These are phyloP conservation scores for Termitomyces sp. DNA, from an alignment of 768 basidiomycete species.

Conservation along the genomic window DNA sequence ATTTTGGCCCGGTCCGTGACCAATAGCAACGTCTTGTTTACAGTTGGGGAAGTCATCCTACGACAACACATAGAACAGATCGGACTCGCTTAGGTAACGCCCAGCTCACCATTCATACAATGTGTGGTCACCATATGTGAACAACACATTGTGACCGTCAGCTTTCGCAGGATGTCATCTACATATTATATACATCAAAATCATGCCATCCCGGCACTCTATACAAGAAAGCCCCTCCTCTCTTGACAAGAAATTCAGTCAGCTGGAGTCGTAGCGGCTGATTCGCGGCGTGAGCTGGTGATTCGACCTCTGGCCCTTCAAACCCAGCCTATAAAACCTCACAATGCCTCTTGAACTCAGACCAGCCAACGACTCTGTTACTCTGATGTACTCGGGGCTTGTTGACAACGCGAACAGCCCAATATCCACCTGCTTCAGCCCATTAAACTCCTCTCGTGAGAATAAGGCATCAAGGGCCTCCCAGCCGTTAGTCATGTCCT, in stretches of 20 bases:
- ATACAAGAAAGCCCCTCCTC: not conserved
- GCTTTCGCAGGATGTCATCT: not conserved
- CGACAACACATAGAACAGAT: slow-evolving; percentile 60
- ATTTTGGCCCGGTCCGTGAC: not conserved
- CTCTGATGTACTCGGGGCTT: slow-evolving; percentile 29
- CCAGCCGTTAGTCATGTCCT: slow-evolving; percentile 32
- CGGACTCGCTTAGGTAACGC: slow-evolving; percentile 34
- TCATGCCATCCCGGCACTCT: too few relatives aligned
- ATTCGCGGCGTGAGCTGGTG: slow-evolving; percentile 35
- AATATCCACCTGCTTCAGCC: slow-evolving; percentile 34
- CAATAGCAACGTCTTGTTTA: not conserved
- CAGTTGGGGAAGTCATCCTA: slow-evolving; percentile 67
- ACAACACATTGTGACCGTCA: not conserved
- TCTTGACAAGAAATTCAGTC: not conserved
- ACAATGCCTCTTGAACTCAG: slow-evolving; percentile 27
- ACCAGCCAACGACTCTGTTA: slow-evolving; percentile 29
- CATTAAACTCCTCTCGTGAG: slow-evolving; percentile 25
- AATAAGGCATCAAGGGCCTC: slow-evolving; percentile 32
- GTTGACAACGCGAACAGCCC: slow-evolving; percentile 37
- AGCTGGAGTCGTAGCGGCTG: slow-evolving; percentile 26
- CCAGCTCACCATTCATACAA: slow-evolving; percentile 1
- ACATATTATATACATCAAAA: not conserved
- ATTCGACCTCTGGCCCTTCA: slow-evolving; percentile 36
- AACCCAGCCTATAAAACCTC: slow-evolving; percentile 37
- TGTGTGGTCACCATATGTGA: not conserved